Base-by-base conservation (phyloP, 768 basidiomycete genomes). In the Trametes villosa region DNA sequence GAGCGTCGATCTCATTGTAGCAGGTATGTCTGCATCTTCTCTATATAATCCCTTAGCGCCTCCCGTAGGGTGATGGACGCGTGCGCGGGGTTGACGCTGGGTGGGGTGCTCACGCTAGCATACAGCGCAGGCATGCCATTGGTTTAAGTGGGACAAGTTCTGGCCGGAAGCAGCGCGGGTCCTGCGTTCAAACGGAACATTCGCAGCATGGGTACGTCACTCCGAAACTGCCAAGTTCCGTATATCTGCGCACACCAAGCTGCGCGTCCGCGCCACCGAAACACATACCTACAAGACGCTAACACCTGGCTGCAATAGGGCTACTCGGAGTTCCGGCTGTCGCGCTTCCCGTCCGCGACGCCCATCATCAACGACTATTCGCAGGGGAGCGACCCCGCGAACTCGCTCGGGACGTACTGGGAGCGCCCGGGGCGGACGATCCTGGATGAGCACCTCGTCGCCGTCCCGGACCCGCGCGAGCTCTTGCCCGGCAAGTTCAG, bases 341-440 rank as follows among this genome's bases (percentile, higher is more conserved):
- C 36, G 36, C 36, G 36, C 36, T 38, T 38, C 36, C 36, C 36
- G 36, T 38, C 36, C 18, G 36, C 36, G 4, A 38, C 36, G 4
- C 36, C 7, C 0, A 74, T 84, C 15, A 88, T 94, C 60, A 81
- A 82, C 9, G 77, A 76, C 2, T 92, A 87, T 69, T 78, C 83
- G 1, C 87, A 87, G 68, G 88, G 89, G 0, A 74, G 68, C 2
- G 83, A 88, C 63, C 79, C 78, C 2, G 48, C 57, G 9, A 80
- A 75, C 31, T 84, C 85, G 41, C 70, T 91, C 6, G 92, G 92
- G 1, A 82, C 85, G 1, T 83, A 92, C 68, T 94, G 91, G 82
- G 82, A 94, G 65, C 85, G 88, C 30, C 92, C 93, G 0, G 93
- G 93, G 17, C 81, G 93, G 13, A 83, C 83, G 0, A 87, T 93